phyloP scores from a whole-genome alignment of 805 yeast species.

The Suhomyces kilbournensis region DNA sequence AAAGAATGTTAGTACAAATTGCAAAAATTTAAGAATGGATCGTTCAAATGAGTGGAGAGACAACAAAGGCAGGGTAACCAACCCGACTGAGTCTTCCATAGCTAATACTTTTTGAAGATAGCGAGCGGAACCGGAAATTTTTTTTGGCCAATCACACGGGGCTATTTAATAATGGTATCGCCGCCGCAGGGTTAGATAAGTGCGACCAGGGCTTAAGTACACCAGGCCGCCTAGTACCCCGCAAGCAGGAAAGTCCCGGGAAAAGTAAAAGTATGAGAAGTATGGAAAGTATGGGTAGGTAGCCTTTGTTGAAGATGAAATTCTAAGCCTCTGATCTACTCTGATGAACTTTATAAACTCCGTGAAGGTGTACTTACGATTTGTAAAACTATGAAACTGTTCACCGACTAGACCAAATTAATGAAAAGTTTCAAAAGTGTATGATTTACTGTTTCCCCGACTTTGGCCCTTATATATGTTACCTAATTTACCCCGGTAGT shows the following conservation, averaged over 20 bases:
- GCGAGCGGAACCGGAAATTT: background rate
- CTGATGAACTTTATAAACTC: background rate
- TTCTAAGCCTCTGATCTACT: background rate
- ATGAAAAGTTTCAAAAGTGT: background rate
- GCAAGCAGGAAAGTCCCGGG: background rate
- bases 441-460: background rate
- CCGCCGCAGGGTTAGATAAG: conserved; percentile 3
- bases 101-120: background rate
- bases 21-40: background rate
- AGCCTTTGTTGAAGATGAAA: background rate
- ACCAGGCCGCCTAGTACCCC: background rate
- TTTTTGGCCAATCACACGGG: background rate
- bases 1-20: background rate
- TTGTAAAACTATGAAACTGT: background rate
- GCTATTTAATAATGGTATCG: background rate
- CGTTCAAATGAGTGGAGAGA: background rate
- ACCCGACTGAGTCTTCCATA: background rate
- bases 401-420: background rate
- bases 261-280: background rate
- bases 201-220: background rate
- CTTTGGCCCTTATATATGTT: background rate
- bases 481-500: background rate
- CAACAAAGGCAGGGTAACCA: background rate
- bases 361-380: background rate
- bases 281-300: background rate